Base-by-base conservation (phyloP, 441 rosid species). In the Eutrema salsugineum region DNA sequence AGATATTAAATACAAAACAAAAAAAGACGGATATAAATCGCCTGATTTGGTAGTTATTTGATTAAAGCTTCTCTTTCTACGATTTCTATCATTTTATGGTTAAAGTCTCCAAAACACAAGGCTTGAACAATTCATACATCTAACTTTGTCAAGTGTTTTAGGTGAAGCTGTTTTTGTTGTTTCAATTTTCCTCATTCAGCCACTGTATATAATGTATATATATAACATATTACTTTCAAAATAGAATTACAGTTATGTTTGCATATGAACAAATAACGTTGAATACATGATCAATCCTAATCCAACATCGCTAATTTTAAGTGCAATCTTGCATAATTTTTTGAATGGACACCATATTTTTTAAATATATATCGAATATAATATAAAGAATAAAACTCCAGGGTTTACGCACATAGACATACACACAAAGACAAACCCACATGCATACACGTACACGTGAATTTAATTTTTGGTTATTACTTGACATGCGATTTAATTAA, bases 381-480 rank as follows among this genome's bases (percentile, higher is more conserved):
- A 14, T 2, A 7, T n/a, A 36, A 36, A 6, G 15, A 42, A 42
- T 3, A 15, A 43, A 24, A 2, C 5, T 51, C 39, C 39, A 11
- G 30, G 17, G 42, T 53, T 40, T 40, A 8, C 28, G 33, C 66
- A 35, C 66, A 33, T 32, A 22, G 15, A 24, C 46, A 20, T 24
- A 36, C 61, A 17, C 2, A 22, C 27, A 40, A 50, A 61, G 67
- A 70, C 50, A 38, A 38, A 49, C 61, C 44, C 69, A 63, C 69
- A 53, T 43, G 69, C 69, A 51, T 20, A 54, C 62, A 39, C 36
- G 44, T 62, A 40, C 38, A 54, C 46, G 47, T 71, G 70, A 11
- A 19, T 22, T 63, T 32, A 60, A 9, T 19, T 63, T 63, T 19
- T 32, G 17, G 62, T 38, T 39, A 39, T 11, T 59, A 40, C 40